phyloP scores from a whole-genome alignment of 2,329 filamentous ascomycete species.

The Xylaria sp. region DNA sequence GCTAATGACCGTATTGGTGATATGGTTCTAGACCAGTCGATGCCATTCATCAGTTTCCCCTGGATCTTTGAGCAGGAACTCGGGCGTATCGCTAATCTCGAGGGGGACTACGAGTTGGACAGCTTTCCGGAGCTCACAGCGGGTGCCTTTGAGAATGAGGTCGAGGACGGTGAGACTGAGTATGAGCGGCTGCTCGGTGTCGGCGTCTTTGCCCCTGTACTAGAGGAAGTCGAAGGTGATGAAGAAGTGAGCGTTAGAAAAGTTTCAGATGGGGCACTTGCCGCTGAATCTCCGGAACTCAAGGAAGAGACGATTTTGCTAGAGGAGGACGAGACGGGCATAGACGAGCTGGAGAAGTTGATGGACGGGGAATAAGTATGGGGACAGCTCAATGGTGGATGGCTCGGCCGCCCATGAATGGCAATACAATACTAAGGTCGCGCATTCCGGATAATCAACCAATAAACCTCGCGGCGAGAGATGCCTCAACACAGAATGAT shows the following conservation, averaged over 20 bases:
- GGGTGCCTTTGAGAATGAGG: conserved; percentile 23
- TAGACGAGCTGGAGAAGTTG: conserved; percentile 39
- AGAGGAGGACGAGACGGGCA: conserved; percentile 52
- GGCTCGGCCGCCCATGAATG: too few relatives aligned
- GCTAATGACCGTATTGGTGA: conserved; percentile 46
- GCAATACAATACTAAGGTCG: too few relatives aligned
- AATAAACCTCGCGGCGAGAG: too few relatives aligned
- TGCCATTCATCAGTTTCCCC: conserved; percentile 92
- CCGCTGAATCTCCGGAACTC: background rate
- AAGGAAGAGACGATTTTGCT: conserved; percentile 57
- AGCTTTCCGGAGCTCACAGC: conserved; percentile 36
- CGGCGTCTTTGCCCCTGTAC: conserved; percentile 31
- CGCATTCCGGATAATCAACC: too few relatives aligned
- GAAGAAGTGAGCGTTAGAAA: conserved; percentile 51
- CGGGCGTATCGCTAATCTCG: conserved; percentile 71
- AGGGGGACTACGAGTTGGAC: conserved; percentile 51
- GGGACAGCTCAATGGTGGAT: too few relatives aligned
- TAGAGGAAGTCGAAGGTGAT: conserved; percentile 55
- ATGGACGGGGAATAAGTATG: background rate
- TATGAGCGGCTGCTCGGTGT: conserved; percentile 40
- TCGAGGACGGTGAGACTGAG: conserved; percentile 37
- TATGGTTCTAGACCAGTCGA: conserved; percentile 56
- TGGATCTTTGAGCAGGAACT: conserved; percentile 86
- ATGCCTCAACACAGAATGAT: background rate
- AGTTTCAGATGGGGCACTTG: background rate